Percentiles rank a stretch among this genome's conserved stretches.
phyloP scores from a whole-genome alignment of 306 rosid species.

The Begonia loranthoides region DNA sequence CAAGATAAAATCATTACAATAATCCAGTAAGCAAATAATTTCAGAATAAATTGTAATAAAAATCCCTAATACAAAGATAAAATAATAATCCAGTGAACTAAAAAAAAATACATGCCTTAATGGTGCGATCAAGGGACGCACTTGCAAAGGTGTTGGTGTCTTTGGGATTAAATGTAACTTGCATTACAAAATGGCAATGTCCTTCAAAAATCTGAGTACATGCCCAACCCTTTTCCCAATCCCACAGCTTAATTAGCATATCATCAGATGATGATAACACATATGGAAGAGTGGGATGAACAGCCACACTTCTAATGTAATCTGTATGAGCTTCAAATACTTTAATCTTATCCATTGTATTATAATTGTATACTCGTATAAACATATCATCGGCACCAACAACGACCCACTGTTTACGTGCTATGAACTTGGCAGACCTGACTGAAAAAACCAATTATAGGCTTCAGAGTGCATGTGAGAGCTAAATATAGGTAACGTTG shows the following conservation, averaged over 20 bases:
- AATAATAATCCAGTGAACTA: constrained; percentile 8
- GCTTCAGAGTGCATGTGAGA: constrained; percentile 5
- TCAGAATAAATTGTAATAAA: neutral
- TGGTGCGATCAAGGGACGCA: constrained; percentile 98
- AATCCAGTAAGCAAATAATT: neutral
- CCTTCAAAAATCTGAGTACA: constrained; percentile 99
- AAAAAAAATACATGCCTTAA: constrained; percentile 43
- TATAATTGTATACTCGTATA: constrained; percentile 86
- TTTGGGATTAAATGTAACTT: constrained; percentile 96
- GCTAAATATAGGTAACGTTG: too few relatives aligned
- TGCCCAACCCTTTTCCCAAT: constrained; percentile 96
- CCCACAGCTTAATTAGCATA: constrained; percentile 99
- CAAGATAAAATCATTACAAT: neutral
- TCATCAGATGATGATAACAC: constrained; percentile 95
- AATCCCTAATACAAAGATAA: too few relatives aligned
- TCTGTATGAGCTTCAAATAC: constrained; percentile 92
- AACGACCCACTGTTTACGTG: constrained; percentile 98
- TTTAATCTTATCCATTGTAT: constrained; percentile 92
- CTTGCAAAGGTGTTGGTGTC: constrained; percentile 99
- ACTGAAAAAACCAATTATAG: constrained; percentile 38
- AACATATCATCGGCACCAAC: constrained; percentile 97
- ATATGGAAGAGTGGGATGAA: constrained; percentile 92
- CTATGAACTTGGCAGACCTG: constrained; percentile 90
- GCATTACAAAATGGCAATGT: constrained; percentile 96
- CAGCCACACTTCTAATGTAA: constrained; percentile 97